Base-by-base conservation (phyloP, 345 rosid genomes). In the Salix caprea region DNA sequence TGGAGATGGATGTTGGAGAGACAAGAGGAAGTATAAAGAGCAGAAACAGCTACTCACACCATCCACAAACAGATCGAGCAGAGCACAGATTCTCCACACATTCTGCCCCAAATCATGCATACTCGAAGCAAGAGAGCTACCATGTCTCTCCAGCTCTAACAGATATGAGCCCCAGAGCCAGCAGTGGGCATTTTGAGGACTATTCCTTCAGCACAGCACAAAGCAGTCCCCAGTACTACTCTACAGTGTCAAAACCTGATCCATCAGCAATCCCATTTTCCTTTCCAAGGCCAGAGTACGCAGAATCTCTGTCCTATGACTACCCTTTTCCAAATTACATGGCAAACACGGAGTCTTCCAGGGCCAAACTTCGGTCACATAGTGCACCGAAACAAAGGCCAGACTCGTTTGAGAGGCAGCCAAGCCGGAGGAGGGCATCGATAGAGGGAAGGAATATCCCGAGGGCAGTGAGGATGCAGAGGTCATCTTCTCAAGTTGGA, bases 401-500 rank as follows among this genome's bases (percentile, higher is more conserved):
- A 0, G 97, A 91, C 23, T 77, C 87, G 62, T 88, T 79, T 18
- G 98, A 94, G 81, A 86, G 91, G 87, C 98, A 88, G 73, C 87
- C 84, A 0, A 92, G 87, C 69, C 72, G 90, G 72, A 85, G 93
- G 69, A 89, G 92, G 82, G 50, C 81, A 28, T 91, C 97, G 0
- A 72, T 90, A 67, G 99, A 95, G 83, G 97, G 89, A 46, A 90
- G 88, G 73, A 91, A 90, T 65, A 81, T 96, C 18, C 98, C 93
- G 0, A 88, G 90, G 69, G 87, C 90, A 0, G 81, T 91, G 74
- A 62, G 90, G 85, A 95, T 95, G 99, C 99, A 93, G 78, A 79
- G 97, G 44, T 93, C 99, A 44, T 93, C 98, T 23, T 96, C 99
- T 37, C 90, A 90, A 24, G 81, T 87, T 26, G 97, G 93, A 15